Percentiles rank a stretch among this genome's conserved stretches.
These are phyloP conservation scores for Pseudonitzschia delicatissima DNA, from an alignment of 108 stramenopile species.

Conservation along the genomic window DNA sequence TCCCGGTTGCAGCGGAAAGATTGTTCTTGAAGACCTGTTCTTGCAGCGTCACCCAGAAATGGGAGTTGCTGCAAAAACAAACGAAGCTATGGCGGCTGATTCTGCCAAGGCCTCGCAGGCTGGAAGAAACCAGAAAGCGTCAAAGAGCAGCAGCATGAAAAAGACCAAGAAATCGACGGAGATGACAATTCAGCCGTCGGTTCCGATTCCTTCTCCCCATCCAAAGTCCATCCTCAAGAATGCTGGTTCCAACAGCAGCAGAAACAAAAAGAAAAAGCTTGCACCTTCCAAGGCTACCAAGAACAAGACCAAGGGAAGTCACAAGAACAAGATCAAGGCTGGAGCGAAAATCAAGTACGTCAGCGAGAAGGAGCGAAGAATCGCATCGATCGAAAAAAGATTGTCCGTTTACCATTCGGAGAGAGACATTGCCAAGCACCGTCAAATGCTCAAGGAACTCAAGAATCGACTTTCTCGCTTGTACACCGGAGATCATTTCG, in stretches of 20 bases:
- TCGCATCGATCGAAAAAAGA: background rate
- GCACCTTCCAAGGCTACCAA: background rate
- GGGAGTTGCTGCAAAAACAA: no score
- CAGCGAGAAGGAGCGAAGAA: background rate
- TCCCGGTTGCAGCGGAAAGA: no score
- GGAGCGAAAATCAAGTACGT: no score
- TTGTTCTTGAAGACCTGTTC: no score
- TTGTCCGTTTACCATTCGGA: background rate
- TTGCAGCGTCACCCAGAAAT: no score
- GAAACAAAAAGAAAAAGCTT: background rate
- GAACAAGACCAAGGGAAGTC: background rate
- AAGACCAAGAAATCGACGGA: background rate
- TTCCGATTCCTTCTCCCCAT: no score
- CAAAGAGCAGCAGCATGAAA: background rate
- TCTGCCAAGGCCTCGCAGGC: no score
- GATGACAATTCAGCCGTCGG: no score
- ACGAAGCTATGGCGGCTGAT: no score
- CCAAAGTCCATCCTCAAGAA: background rate
- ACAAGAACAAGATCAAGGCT: no score
- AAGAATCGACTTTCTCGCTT: background rate
- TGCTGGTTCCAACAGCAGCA: background rate
- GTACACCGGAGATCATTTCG: slow-evolving; percentile 1
- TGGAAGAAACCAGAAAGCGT: background rate
- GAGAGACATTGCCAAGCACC: background rate
- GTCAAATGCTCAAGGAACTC: background rate